These are phyloP conservation scores for Backusella parvicylindrica DNA, from an alignment of 192 early-diverging fungal species.

Conservation along the genomic window DNA sequence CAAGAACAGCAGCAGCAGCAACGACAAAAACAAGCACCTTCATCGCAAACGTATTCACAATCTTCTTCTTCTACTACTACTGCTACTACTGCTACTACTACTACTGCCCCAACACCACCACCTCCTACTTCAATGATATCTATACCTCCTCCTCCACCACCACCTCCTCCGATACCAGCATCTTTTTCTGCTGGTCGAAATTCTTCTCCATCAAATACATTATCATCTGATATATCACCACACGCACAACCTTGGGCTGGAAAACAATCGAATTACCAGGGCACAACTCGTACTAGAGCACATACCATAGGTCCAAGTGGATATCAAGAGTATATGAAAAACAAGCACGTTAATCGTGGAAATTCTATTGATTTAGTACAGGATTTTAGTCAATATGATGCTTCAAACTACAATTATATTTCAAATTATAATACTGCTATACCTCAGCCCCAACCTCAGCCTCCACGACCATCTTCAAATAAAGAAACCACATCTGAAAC, in stretches of 20 bases:
- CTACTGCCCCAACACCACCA: neutral
- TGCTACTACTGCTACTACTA: neutral
- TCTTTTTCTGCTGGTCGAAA: neutral
- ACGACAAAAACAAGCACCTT: neutral
- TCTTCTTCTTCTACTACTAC: neutral
- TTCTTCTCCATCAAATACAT: neutral
- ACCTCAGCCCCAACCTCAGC: neutral
- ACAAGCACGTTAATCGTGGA: neutral
- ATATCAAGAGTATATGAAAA: neutral
- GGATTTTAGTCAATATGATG: neutral
- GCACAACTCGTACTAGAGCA: neutral
- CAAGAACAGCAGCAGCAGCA: constrained; percentile 8
- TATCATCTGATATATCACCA: constrained; percentile 35
- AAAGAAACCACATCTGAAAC: neutral
- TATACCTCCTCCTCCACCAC: constrained; percentile 14
- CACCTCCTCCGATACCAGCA: constrained; percentile 4
- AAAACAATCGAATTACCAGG: neutral
- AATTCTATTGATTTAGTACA: neutral
- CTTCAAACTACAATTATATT: neutral
- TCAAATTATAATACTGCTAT: neutral
- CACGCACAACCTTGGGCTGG: constrained; percentile 5
- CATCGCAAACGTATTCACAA: neutral
- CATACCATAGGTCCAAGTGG: constrained; percentile 1
- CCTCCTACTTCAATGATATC: neutral
- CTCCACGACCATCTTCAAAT: neutral